These are phyloP conservation scores for Daedaleopsis nitida DNA, from an alignment of 768 basidiomycete species.

Conservation along the genomic window DNA sequence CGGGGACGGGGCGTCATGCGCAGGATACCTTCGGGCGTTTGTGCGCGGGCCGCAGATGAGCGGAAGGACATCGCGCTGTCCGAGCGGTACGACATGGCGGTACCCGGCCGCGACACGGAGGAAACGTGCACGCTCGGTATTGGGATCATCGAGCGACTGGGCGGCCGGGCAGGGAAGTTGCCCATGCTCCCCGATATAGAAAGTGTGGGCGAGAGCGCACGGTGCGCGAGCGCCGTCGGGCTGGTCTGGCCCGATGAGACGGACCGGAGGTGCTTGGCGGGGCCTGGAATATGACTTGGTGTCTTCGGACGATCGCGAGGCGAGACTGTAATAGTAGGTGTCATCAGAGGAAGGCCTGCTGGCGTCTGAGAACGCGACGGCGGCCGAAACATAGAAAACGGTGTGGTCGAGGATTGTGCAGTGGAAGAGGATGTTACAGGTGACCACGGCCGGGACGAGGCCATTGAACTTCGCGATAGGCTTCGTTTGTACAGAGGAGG, in stretches of 20 bases:
- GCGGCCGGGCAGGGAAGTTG: conserved; percentile 62
- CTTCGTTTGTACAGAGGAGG: conserved; percentile 59
- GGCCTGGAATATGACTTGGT: conserved; percentile 77
- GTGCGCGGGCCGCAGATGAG: conserved; percentile 49
- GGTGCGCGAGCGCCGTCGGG: conserved; percentile 48
- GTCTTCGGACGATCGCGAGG: conserved; percentile 71
- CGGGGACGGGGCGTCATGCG: conserved; percentile 50
- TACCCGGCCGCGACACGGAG: conserved; percentile 68
- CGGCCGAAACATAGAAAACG: conserved; percentile 40
- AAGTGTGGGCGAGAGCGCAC: conserved; percentile 63
- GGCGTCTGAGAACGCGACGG: conserved; percentile 67
- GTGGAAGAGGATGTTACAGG: conserved; percentile 76
- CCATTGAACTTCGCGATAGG: conserved; percentile 71
- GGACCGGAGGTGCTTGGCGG: conserved; percentile 50
- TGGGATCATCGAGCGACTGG: conserved; percentile 84
- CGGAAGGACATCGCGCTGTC: conserved; percentile 55
- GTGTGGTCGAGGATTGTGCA: conserved; percentile 64
- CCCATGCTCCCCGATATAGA: conserved; percentile 39
- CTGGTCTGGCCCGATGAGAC: conserved; percentile 51
- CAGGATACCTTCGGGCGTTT: conserved; percentile 70
- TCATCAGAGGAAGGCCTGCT: conserved; percentile 10
- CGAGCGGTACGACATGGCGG: conserved; percentile 69
- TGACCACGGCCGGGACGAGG: conserved; percentile 81
- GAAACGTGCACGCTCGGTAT: conserved; percentile 73
- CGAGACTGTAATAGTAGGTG: conserved; percentile 42